A percentile compares a stretch with the other conserved stretches of the same genome.
Conservation (phyloP, 495 filamentous ascomycete genomes). For the Emericellopsis terricola region DNA sequence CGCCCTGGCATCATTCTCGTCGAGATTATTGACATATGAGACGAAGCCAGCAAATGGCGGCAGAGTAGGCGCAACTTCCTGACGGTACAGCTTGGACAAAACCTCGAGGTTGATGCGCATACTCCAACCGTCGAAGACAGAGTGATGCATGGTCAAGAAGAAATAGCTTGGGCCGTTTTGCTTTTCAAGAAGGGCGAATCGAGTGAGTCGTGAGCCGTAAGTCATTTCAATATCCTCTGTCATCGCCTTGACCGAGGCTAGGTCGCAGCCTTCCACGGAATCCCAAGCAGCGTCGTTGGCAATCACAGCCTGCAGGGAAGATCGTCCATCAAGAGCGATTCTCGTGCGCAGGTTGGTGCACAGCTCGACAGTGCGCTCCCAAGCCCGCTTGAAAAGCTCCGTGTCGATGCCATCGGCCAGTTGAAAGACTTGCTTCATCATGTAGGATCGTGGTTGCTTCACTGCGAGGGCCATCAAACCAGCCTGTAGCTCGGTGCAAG, state of each 20-base stretch:
- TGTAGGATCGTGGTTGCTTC: slow-evolving; percentile 18
- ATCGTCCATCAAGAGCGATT: slow-evolving; percentile 23
- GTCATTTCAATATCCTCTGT: slow-evolving; percentile 1
- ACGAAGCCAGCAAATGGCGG: slow-evolving; percentile 1
- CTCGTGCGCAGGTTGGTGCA: slow-evolving; percentile 50
- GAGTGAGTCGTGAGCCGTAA: slow-evolving; percentile 6
- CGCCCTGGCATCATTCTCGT: not conserved
- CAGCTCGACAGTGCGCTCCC: slow-evolving; percentile 29
- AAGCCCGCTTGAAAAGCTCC: slow-evolving; percentile 25
- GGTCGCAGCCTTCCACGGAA: no score
- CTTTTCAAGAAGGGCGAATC: slow-evolving; percentile 10
- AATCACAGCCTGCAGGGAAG: slow-evolving; percentile 10
- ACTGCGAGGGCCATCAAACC: slow-evolving; percentile 10
- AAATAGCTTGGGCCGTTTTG: slow-evolving; percentile 12
- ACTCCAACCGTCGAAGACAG: slow-evolving; percentile 1
- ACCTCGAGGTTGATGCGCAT: not conserved
- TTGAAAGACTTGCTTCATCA: slow-evolving; percentile 16
- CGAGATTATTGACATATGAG: not conserved
- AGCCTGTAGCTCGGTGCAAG: slow-evolving; percentile 43
- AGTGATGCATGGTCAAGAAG: slow-evolving; percentile 24
- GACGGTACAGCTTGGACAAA: slow-evolving; percentile 1
- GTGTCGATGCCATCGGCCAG: slow-evolving; percentile 15
- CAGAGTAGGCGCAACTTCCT: not conserved
- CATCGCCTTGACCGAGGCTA: no score
- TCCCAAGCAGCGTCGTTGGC: no score